These are phyloP conservation scores for Chalciporus sp. DNA, from an alignment of 1,284 basidiomycete species.

Conservation along the genomic window DNA sequence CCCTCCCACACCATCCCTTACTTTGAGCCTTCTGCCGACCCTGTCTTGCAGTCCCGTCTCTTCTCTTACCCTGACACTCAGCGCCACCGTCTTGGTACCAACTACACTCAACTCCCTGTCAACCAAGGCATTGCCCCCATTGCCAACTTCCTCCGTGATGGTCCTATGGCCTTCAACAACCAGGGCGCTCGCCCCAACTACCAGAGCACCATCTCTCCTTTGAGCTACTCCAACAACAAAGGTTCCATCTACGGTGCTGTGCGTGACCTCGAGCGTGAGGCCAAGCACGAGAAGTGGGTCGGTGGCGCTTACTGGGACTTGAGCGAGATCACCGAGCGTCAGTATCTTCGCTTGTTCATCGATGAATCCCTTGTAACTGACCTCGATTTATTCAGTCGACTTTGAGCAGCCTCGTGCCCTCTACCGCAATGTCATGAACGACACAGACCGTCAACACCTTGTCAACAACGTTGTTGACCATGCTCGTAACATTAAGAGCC, in stretches of 20 bases:
- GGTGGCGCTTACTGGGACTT: constrained; percentile 76
- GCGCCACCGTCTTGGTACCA: constrained; percentile 82
- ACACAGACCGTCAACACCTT: constrained; percentile 67
- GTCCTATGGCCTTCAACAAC: constrained; percentile 67
- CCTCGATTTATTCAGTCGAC: constrained; percentile 57
- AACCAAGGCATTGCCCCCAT: constrained; percentile 77
- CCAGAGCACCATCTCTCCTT: constrained; percentile 70
- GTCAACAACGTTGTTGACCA: constrained; percentile 80
- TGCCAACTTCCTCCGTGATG: constrained; percentile 88
- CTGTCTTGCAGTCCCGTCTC: constrained; percentile 88
- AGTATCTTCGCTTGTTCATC: constrained; percentile 36
- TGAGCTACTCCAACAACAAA: constrained; percentile 49
- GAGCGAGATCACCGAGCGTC: constrained; percentile 77
- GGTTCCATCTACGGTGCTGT: constrained; percentile 41
- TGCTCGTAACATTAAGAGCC: constrained; percentile 65
- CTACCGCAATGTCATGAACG: constrained; percentile 78
- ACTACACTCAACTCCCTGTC: constrained; percentile 90
- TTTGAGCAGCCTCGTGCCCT: constrained; percentile 89
- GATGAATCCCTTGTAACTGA: background rate
- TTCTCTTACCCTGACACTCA: constrained; percentile 97
- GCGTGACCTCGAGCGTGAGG: constrained; percentile 41
- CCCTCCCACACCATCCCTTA: constrained; percentile 87
- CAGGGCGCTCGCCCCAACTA: constrained; percentile 89
- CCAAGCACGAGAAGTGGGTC: constrained; percentile 75
- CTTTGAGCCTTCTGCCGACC: constrained; percentile 87